These are phyloP conservation scores for Mollisia scopiformis DNA, from an alignment of 2,329 filamentous ascomycete genomes.

Conservation along the genomic window DNA sequence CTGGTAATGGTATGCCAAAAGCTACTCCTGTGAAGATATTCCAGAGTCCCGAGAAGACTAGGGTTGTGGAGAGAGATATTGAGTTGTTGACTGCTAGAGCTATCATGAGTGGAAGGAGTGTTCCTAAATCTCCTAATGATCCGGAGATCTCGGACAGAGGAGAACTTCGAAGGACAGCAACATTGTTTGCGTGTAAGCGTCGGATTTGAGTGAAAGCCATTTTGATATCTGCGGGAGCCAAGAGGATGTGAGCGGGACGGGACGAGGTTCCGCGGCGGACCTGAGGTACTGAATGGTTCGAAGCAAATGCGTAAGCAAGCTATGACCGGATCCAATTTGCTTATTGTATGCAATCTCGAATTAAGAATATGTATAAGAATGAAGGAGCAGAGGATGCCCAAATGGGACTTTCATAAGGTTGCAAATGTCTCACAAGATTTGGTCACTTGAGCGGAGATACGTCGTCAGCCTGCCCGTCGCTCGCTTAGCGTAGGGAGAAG, in stretches of 20 bases:
- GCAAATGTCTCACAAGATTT: slow-evolving; percentile 5
- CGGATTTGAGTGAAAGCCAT: slow-evolving; percentile 30
- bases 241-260: neutral
- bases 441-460: slow-evolving; percentile 9
- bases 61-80: slow-evolving; percentile 79
- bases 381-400: neutral
- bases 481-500: neutral
- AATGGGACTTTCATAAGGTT: neutral
- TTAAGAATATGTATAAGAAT: neutral
- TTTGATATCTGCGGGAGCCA: neutral
- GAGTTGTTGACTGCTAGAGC: slow-evolving; percentile 78
- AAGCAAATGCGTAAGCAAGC: neutral
- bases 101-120: slow-evolving; percentile 85
- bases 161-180: slow-evolving; percentile 54
- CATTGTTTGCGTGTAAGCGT: slow-evolving; percentile 48
- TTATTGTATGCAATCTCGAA: neutral
- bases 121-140: slow-evolving; percentile 86
- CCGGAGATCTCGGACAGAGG: slow-evolving; percentile 82
- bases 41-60: slow-evolving; percentile 86
- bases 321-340: neutral
- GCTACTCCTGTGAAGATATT: slow-evolving; percentile 81
- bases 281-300: neutral
- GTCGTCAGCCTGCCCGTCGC: neutral
- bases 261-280: neutral
- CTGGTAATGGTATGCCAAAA: slow-evolving; percentile 88